These are phyloP conservation scores for Penicillium palitans DNA, from an alignment of 2,329 filamentous ascomycete genomes.

Conservation along the genomic window DNA sequence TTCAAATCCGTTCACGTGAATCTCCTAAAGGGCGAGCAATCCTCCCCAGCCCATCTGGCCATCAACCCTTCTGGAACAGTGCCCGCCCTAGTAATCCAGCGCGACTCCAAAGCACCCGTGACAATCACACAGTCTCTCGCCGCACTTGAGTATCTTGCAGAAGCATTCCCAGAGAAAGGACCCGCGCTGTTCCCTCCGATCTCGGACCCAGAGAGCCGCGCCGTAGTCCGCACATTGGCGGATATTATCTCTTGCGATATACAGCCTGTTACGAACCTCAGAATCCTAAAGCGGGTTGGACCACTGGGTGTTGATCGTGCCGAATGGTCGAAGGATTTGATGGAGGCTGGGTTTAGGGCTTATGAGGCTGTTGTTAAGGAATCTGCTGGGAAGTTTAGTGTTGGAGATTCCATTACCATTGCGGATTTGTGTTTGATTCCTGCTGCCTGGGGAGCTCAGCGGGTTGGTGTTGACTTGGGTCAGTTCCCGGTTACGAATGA, in stretches of 20 bases:
- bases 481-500: slow-evolving; percentile 50
- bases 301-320: slow-evolving; percentile 47
- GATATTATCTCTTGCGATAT: slow-evolving; percentile 58
- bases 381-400: slow-evolving; percentile 53
- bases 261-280: slow-evolving; percentile 62
- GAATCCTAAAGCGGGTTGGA: slow-evolving; percentile 53
- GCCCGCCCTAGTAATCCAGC: slow-evolving; percentile 52
- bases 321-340: slow-evolving; percentile 55
- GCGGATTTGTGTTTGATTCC: slow-evolving; percentile 62
- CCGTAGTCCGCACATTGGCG: slow-evolving; percentile 55
- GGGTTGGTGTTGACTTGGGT: slow-evolving; percentile 55
- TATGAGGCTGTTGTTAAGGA: slow-evolving; percentile 52
- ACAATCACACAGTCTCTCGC: slow-evolving; percentile 59
- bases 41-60: slow-evolving; percentile 45
- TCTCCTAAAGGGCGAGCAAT: slow-evolving; percentile 57
- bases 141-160: slow-evolving; percentile 64
- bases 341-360: slow-evolving; percentile 55
- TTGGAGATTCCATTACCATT: slow-evolving; percentile 57
- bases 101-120: slow-evolving; percentile 29
- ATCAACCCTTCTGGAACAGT: slow-evolving; percentile 58
- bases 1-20: slow-evolving; percentile 54
- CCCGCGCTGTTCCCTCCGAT: slow-evolving; percentile 52
- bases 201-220: slow-evolving; percentile 46
- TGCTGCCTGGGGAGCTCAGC: slow-evolving; percentile 58
- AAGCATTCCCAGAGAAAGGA: slow-evolving; percentile 49